Base-by-base conservation (phyloP, 768 basidiomycete species). In the Galerina marginata region DNA sequence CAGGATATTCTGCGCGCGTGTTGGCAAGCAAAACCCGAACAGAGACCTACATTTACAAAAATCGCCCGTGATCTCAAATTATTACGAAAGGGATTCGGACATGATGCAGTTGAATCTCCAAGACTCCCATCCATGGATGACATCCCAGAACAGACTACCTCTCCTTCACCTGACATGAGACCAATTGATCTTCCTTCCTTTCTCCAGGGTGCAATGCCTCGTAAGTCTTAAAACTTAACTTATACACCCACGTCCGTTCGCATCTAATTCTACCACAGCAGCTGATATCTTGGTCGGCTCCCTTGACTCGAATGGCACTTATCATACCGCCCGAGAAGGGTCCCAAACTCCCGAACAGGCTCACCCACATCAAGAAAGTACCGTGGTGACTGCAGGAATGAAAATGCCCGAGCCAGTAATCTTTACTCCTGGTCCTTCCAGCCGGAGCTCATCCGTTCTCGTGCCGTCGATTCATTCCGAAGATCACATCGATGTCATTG, bases 1-100 rank as follows among this genome's bases (percentile, higher is more conserved):
- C 77, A 79, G 65, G 72, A 79, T 9, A 74, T 90, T 48, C 73
- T 93, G 23, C 72, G 74, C 10, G 43, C 66, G 3, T 88, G 86
- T 63, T 93, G 91, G 91, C 73, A 79, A 45, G 76, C 73, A 3
- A 77, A 84, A 39, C 84, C 89, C 0, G 67, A 68, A 1, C 61
- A 65, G 12, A 80, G 91, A 1, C 87, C 87, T 2, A 59, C 78
- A 0, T 92, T 92, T 68, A 70, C 77, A 16, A 69, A 72, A 42
- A 76, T 92, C 47, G 81, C 83, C 1, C 65, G 71, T 9, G 81
- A 81, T 33, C 58, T 91, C 51, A 81, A 81, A 67, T 69, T 71
- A 16, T 63, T 88, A 36, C 77, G 83, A 43, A 77, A 73, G 43
- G 74, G 66, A n/a, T 72, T 69, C 20, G 81, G 77, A 2, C 67